phyloP scores from a whole-genome alignment of 306 rosid genomes.

The Castanea mollissima region DNA sequence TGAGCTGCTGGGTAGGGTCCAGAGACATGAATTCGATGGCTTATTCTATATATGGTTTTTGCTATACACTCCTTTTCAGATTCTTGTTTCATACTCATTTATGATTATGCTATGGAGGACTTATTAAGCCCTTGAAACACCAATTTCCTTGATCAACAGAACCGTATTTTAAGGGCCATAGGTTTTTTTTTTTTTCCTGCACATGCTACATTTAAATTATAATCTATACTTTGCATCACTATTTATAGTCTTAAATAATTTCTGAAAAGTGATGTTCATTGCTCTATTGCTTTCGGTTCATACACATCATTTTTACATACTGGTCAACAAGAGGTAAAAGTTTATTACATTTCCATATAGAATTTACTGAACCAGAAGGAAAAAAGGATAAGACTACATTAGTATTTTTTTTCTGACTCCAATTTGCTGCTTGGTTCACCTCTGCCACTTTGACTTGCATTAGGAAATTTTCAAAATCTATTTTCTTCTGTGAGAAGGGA shows the following conservation, averaged over 20 bases:
- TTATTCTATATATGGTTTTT: constrained; percentile 81
- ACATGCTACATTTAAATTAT: too few species aligned
- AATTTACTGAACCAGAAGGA: too few species aligned
- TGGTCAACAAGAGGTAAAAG: neutral
- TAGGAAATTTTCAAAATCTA: neutral
- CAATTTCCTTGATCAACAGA: neutral
- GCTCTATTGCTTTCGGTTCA: too few species aligned
- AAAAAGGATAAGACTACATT: neutral
- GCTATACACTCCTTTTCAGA: neutral
- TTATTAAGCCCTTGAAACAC: constrained; percentile 2
- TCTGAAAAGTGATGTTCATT: neutral
- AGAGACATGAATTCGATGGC: constrained; percentile 80
- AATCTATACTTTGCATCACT: neutral
- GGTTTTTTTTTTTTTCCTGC: too few species aligned
- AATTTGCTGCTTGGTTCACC: neutral
- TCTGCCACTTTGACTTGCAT: neutral
- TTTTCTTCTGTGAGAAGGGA: neutral
- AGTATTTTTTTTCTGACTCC: neutral
- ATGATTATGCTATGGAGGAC: neutral
- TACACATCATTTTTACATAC: neutral
- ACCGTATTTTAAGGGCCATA: neutral
- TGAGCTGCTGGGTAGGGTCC: constrained; percentile 88
- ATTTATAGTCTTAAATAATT: neutral
- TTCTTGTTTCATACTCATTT: neutral
- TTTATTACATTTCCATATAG: neutral